Base-by-base conservation (phyloP, 1,139 yeast genomes). In the Magnusiomyces paraingens region DNA sequence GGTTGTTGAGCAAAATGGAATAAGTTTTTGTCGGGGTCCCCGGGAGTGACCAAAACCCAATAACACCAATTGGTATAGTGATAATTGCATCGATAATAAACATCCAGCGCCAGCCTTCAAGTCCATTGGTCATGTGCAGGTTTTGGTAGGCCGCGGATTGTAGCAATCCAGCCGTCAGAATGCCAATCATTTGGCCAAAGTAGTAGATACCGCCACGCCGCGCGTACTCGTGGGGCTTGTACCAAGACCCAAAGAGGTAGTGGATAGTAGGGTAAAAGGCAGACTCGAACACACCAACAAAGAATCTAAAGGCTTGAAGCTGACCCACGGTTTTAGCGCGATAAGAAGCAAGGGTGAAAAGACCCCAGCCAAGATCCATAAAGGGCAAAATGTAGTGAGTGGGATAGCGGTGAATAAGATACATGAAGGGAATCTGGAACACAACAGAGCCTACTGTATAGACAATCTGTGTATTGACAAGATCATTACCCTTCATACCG, bases 31-130 rank as follows among this genome's bases (percentile, higher is more conserved):
- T 61, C 1, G 93, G 93, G 39, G 86, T 82, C 49, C 89, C 91
- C 1, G 93, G 93, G 59, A 84, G 72, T 60, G 77, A 61, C 62
- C 79, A 78, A 61, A 82, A 75, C 0, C 90, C 91, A 58, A 81
- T 66, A 21, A 83, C 12, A n/a, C 84, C 88, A 52, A 84, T 79
- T 2, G 73, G 78, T 36, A 83, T 63, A 1, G 89, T 80, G 43
- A 83, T 73, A 49, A 81, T 67, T 8, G 84, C 86, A 66, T 84
- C 89, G 58, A 84, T 76, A 56, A 85, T 77, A 64, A 82, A 84
- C 69, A 82, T 80, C 89, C 90, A 84, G 69, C 83, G 77, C 90
- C 90, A 84, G 12, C 86, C 82, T 38, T 70, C 75, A 38, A 80
- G 69, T 1, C 86, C 84, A 54, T 67, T 66, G 4, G 64, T 66